Base-by-base conservation (phyloP, 2,329 filamentous ascomycete genomes). In the Ophiognomonia clavigignenti-juglandacearum region DNA sequence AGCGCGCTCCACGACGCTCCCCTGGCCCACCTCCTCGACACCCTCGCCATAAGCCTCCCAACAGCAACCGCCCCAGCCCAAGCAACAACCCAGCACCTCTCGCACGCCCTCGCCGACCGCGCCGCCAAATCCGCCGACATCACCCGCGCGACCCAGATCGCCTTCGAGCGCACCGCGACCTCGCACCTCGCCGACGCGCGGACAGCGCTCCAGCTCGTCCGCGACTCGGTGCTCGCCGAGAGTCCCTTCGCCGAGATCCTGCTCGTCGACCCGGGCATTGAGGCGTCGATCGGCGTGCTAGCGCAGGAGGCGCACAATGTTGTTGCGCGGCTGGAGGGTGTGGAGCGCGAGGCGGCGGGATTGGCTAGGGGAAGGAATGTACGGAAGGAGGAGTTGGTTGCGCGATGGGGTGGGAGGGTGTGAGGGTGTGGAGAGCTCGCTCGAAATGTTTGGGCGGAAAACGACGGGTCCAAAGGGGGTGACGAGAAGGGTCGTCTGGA, bases 141-240 rank as follows among this genome's bases (percentile, higher is more conserved):
- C 6, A 64, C 66, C 2, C 61, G 57, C 4, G 71, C 66, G 51
- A 64, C 72, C 0, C 77, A 82, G 53, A 68, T 70, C 13, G 68
- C 69, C 0, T 74, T 78, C n/a, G 78, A 82, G 56, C 54, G 53
- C 1, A 61, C 60, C 0, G 63, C 70, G 0, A 62, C 64, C 1
- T 58, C 64, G 1, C 68, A 74, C 9, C 55, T 82, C 0, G 60
- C 68, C 0, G 77, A 82, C 49, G 67, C 70, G 0, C 65, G 68
- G 16, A 58, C 66, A 3, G 77, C 76, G 0, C 56, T 80, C 1
- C 71, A 75, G 52, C 56, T 76, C 8, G 58, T 80, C 14, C 63
- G 68, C 5, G 75, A 78, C 48, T 77, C 71, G 34, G 61, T 81
- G 1, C 61, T 80, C 2, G 73, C 74, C 0, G 77, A 82, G 54